phyloP scores from a whole-genome alignment of 306 rosid species.

The Vigna nakashimae region DNA sequence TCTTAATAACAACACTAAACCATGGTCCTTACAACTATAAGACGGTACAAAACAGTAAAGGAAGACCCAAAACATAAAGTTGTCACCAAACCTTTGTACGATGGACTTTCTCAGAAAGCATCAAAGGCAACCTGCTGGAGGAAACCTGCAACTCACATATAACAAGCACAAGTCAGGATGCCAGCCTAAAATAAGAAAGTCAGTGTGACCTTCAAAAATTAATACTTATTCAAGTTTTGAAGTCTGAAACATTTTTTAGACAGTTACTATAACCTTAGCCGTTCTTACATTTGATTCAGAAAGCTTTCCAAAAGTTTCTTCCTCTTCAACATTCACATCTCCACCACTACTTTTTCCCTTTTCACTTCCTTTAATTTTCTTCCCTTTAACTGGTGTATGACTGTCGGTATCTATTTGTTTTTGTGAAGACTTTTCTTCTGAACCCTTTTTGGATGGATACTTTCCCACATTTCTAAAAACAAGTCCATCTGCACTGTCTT shows the following conservation, averaged over 20 bases:
- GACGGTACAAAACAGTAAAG: conserved; percentile 11
- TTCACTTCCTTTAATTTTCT: conserved; percentile 47
- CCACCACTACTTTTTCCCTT: conserved; percentile 54
- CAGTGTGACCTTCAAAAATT: conserved; percentile 31
- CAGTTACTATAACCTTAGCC: conserved; percentile 17
- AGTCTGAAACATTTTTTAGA: conserved; percentile 17
- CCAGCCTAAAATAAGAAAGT: conserved; percentile 35
- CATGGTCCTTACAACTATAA: conserved; percentile 18
- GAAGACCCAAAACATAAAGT: conserved; percentile 33
- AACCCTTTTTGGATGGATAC: conserved; percentile 59
- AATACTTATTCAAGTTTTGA: conserved; percentile 27
- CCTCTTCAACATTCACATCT: conserved; percentile 57
- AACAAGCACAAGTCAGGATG: conserved; percentile 41
- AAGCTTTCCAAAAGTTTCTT: conserved; percentile 67
- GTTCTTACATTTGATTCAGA: conserved; percentile 67
- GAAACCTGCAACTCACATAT: conserved; percentile 67
- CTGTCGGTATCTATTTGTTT: conserved; percentile 51
- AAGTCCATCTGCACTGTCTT: conserved; percentile 46
- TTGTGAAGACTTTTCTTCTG: conserved; percentile 53
- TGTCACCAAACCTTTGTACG: conserved; percentile 73
- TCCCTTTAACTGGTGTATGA: conserved; percentile 50
- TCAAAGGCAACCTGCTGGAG: conserved; percentile 81
- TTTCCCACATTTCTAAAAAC: conserved; percentile 47
- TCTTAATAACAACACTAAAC: conserved; percentile 28
- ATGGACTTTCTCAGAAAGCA: conserved; percentile 90